Evolutionary conservation across 2,329 filamentous ascomycete genomes (phyloP).

Genomic region (Trichoderma sp.): DNA sequence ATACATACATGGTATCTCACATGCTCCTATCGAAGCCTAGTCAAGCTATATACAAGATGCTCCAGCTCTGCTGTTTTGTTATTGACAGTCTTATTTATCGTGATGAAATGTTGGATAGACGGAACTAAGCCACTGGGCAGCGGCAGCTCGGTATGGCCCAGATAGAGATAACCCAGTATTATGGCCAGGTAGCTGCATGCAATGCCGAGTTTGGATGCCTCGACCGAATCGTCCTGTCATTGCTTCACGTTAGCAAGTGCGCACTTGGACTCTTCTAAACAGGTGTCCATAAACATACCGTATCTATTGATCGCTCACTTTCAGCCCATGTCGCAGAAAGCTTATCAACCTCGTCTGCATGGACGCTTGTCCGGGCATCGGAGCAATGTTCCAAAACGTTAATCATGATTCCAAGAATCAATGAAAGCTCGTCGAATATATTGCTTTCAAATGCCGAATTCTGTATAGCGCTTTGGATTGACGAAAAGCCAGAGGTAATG

Average conservation of each 20-base stretch:
- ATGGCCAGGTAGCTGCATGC: slow-evolving; percentile 83
- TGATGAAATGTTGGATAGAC: slow-evolving; percentile 12
- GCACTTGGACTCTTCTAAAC: background rate
- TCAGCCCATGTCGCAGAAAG: slow-evolving; percentile 66
- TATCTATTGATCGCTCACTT: slow-evolving; percentile 60
- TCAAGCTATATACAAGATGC: slow-evolving; percentile 3
- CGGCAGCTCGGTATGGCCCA: slow-evolving; percentile 34
- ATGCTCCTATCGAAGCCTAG: background rate
- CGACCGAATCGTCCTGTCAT: slow-evolving; percentile 62
- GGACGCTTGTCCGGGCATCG: slow-evolving; percentile 39
- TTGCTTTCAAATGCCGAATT: slow-evolving; percentile 48
- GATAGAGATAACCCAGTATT: slow-evolving; percentile 75
- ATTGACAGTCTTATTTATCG: background rate
- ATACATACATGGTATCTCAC: background rate
- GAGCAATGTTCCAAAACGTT: slow-evolving; percentile 81
- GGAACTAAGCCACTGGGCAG: slow-evolving; percentile 19
- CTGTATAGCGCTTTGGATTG: slow-evolving; percentile 46
- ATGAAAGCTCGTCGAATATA: slow-evolving; percentile 66
- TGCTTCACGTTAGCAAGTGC: background rate
- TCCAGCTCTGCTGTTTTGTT: slow-evolving; percentile 6
- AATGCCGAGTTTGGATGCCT: slow-evolving; percentile 76
- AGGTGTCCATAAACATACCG: slow-evolving; percentile 49
- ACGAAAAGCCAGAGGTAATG: slow-evolving; percentile 51
- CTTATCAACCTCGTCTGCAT: slow-evolving; percentile 46
- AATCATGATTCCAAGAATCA: slow-evolving; percentile 78